phyloP scores from a whole-genome alignment of 2,329 filamentous ascomycete species.

The Trichoderma cornu-damae region DNA sequence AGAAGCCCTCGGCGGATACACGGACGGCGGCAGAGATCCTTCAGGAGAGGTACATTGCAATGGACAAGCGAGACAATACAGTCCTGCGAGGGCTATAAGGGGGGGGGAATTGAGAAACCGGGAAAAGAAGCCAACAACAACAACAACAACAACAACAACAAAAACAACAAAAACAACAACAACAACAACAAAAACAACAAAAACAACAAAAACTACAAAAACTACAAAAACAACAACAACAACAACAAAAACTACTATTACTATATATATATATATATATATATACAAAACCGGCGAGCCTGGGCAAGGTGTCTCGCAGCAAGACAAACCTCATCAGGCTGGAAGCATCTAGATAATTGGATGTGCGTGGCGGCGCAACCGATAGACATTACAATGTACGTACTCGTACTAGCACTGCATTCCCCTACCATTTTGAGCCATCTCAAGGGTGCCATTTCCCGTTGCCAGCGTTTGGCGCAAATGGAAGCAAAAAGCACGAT shows the following conservation, averaged over 20 bases:
- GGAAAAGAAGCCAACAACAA: neutral
- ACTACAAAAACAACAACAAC: too few species aligned
- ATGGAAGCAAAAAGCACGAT: too few species aligned
- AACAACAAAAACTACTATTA: too few species aligned
- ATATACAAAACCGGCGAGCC: too few species aligned
- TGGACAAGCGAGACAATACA: conserved; percentile 43
- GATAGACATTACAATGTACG: conserved; percentile 17
- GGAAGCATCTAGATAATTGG: conserved; percentile 2
- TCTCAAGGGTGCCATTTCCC: neutral
- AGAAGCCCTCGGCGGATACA: conserved; percentile 38
- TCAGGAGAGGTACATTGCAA: conserved; percentile 49
- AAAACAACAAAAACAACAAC: too few species aligned
- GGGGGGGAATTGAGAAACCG: neutral
- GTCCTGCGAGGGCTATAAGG: conserved; percentile 38
- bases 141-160: too few species aligned
- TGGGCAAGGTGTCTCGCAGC: too few species aligned
- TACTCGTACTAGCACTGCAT: too few species aligned
- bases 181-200: too few species aligned
- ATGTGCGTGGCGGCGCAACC: conserved; percentile 4
- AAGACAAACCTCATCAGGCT: neutral
- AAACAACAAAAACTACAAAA: too few species aligned
- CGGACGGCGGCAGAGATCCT: conserved; percentile 51
- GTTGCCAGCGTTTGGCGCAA: too few species aligned
- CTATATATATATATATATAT: too few species aligned
- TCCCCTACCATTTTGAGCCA: neutral